A percentile compares a stretch with the other conserved stretches of the same genome.
These are phyloP conservation scores for Cryptomeria japonica DNA, from an alignment of 75 land plant species.

Conservation along the genomic window DNA sequence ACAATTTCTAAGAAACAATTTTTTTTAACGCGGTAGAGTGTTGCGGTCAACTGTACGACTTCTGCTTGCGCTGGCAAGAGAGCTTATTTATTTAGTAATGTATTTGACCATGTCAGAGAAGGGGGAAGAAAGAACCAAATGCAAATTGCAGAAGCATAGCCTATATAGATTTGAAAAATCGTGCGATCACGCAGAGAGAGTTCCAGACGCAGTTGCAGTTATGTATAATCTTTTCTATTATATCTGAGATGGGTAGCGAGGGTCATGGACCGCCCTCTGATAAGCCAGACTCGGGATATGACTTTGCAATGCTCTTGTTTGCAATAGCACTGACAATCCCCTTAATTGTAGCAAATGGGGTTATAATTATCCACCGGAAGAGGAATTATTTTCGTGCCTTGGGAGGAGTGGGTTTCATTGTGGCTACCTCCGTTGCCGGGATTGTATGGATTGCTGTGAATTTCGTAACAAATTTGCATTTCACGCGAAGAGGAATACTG, in stretches of 20 bases:
- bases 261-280: background rate
- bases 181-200: too few relatives aligned
- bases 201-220: background rate
- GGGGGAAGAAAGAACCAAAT: too few relatives aligned
- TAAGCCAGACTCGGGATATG: background rate
- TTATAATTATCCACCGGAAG: constrained; percentile 14
- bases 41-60: too few relatives aligned
- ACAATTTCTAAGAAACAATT: too few relatives aligned
- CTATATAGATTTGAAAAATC: too few relatives aligned
- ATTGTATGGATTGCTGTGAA: constrained; percentile 29
- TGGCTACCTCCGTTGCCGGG: constrained; percentile 24
- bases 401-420: constrained; percentile 29
- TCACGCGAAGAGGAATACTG: constrained; percentile 11
- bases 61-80: too few relatives aligned
- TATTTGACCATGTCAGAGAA: too few relatives aligned
- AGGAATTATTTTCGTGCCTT: constrained; percentile 26
- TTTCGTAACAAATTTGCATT: constrained; percentile 31
- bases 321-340: constrained; percentile 13
- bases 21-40: too few relatives aligned
- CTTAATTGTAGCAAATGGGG: constrained; percentile 20
- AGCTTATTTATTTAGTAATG: too few relatives aligned
- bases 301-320: constrained; percentile 8
- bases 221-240: background rate
- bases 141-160: too few relatives aligned
- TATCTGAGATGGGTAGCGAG: background rate